Evolutionary conservation across 202 grass and related monocot genomes (phyloP).

Genomic region (Saccharum hybrid): DNA sequence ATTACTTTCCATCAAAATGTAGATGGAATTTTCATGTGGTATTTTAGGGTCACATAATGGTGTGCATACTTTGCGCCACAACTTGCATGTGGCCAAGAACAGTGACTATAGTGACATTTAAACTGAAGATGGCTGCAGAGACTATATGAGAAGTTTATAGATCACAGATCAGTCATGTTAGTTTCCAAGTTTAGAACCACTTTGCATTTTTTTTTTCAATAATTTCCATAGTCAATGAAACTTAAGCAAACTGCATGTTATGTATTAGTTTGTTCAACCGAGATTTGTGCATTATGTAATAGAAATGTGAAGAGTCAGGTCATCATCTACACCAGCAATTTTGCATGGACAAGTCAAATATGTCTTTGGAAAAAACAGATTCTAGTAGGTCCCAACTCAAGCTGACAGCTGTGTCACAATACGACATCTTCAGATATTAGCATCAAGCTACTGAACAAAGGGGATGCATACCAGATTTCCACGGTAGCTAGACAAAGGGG

Average conservation of each 20-base stretch:
- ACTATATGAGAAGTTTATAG: not conserved
- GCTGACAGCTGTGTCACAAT: not conserved
- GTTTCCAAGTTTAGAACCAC: not conserved
- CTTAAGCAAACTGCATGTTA: slow-evolving; percentile 1
- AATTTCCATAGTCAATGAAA: not conserved
- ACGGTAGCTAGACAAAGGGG: slow-evolving; percentile 84
- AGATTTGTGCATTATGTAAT: not conserved
- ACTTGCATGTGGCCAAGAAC: slow-evolving; percentile 10
- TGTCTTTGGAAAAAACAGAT: not conserved
- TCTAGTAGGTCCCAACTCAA: not conserved
- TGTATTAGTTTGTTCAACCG: not conserved
- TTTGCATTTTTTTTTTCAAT: not conserved
- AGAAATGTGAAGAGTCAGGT: not conserved
- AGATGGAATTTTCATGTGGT: not conserved
- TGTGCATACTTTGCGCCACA: not conserved
- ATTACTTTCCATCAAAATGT: slow-evolving; percentile 1
- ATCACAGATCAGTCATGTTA: not conserved
- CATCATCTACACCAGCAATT: not conserved
- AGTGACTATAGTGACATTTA: not conserved
- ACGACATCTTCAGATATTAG: not conserved
- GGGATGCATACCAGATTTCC: slow-evolving; percentile 72
- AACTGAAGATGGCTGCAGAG: not conserved
- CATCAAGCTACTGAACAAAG: slow-evolving; percentile 17
- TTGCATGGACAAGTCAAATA: slow-evolving; percentile 3
- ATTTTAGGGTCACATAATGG: slow-evolving; percentile 1